These are phyloP conservation scores for Ophiostoma tasmaniense DNA, from an alignment of 2,329 filamentous ascomycete species.

Conservation along the genomic window DNA sequence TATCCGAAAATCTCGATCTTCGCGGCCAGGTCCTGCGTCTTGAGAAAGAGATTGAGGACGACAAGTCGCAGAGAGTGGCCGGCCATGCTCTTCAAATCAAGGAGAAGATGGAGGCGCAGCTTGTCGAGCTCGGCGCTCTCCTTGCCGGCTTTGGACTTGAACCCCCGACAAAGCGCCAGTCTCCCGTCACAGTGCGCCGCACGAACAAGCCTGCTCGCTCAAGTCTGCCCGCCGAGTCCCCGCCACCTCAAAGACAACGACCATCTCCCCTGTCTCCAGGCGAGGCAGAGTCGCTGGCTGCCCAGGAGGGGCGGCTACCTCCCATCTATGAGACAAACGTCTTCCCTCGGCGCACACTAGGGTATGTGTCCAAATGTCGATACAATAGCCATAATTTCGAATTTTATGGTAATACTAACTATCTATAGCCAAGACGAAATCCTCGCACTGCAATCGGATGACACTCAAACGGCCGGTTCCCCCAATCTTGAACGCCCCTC, in stretches of 20 bases:
- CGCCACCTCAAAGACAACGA: conserved; percentile 36
- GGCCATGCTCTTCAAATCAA: conserved; percentile 63
- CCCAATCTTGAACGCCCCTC: conserved; percentile 25
- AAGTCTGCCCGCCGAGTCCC: conserved; percentile 12
- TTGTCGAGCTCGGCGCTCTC: conserved; percentile 60
- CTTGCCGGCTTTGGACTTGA: conserved; percentile 57
- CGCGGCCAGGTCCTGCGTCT: conserved; percentile 62
- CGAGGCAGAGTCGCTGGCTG: conserved; percentile 43
- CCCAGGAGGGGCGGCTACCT: conserved; percentile 49
- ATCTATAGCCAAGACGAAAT: conserved; percentile 50
- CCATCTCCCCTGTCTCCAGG: conserved; percentile 49
- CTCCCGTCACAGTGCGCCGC: conserved; percentile 34
- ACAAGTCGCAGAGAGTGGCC: conserved; percentile 49
- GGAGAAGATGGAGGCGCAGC: conserved; percentile 60
- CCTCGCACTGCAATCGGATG: conserved; percentile 39
- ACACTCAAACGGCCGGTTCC: not conserved
- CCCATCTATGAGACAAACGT: conserved; percentile 63
- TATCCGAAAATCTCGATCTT: conserved; percentile 71
- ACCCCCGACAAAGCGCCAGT: conserved; percentile 44
- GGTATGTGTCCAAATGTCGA: conserved; percentile 38
- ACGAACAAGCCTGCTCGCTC: conserved; percentile 38
- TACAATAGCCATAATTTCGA: no score
- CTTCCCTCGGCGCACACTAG: conserved; percentile 59
- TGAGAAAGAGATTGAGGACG: conserved; percentile 57
- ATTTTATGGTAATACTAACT: conserved; percentile 25